Conservation (phyloP, 2,329 filamentous ascomycete species). For the Penicillium sp. region DNA sequence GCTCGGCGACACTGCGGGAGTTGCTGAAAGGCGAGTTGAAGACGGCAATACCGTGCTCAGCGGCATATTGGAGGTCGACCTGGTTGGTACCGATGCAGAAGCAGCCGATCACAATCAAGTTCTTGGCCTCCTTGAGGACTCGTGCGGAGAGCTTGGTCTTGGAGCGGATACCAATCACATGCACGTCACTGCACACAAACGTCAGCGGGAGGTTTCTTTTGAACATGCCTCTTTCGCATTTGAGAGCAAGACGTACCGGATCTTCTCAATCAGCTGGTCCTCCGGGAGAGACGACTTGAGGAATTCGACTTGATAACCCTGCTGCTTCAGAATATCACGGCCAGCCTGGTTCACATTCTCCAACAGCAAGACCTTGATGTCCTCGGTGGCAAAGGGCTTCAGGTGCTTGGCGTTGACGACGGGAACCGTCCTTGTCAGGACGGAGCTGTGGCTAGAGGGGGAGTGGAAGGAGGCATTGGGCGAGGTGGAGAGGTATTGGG, state of each 20-base stretch:
- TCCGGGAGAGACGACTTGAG: conserved; percentile 88
- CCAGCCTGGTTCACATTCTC: conserved; percentile 96
- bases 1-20: conserved; percentile 92
- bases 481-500: conserved; percentile 71
- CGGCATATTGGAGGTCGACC: conserved; percentile 48
- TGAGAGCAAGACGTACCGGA: conserved; percentile 62
- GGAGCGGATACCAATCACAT: conserved; percentile 96
- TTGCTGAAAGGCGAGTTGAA: conserved; percentile 99
- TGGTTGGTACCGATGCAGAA: conserved; percentile 94
- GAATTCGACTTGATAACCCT: conserved; percentile 95
- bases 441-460: conserved; percentile 63
- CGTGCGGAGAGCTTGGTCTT: conserved; percentile 92
- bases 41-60: conserved; percentile 74
- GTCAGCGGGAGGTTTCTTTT: not conserved
- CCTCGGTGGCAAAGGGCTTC: conserved; percentile 92
- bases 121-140: conserved; percentile 85
- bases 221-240: too few species aligned
- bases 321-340: conserved; percentile 73
- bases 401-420: conserved; percentile 67
- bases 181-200: conserved; percentile 68
- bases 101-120: conserved; percentile 92
- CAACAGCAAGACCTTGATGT: conserved; percentile 92
- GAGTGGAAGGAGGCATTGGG: conserved; percentile 76
- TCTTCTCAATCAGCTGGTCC: conserved; percentile 94
- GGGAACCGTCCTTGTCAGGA: conserved; percentile 47